phyloP scores from a whole-genome alignment of 495 filamentous ascomycete genomes.

The Jackrogersella multiformis region DNA sequence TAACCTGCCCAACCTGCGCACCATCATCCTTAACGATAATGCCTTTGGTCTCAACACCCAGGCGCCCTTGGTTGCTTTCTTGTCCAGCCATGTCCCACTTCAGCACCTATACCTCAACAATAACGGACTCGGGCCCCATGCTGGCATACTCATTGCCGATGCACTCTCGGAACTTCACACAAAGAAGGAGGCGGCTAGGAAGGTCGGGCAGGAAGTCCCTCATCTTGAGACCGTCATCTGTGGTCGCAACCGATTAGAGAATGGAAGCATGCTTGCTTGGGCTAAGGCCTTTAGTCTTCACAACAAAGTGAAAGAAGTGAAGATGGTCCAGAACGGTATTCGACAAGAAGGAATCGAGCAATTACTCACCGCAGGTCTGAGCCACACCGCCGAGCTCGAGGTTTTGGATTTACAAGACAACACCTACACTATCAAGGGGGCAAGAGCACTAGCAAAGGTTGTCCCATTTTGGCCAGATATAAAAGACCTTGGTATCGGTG shows the following conservation, averaged over 20 bases:
- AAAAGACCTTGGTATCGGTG: constrained; percentile 85
- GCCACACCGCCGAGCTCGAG: constrained; percentile 68
- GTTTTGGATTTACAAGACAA: constrained; percentile 95
- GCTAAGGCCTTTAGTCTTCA: constrained; percentile 84
- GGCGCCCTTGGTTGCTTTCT: constrained; percentile 83
- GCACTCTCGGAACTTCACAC: constrained; percentile 76
- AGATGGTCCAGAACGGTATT: constrained; percentile 99
- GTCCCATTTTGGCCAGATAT: constrained; percentile 77
- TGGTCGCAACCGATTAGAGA: constrained; percentile 94
- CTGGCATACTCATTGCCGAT: constrained; percentile 85
- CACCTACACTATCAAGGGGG: constrained; percentile 87
- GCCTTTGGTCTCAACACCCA: constrained; percentile 95
- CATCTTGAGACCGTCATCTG: constrained; percentile 93
- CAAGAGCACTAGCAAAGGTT: constrained; percentile 78
- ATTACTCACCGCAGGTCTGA: constrained; percentile 79
- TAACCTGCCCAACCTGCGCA: constrained; percentile 81
- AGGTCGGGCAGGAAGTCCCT: constrained; percentile 71
- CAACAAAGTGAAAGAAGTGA: constrained; percentile 79
- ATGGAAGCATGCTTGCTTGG: constrained; percentile 95
- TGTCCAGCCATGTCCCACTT: constrained; percentile 83
- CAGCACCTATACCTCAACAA: constrained; percentile 95
- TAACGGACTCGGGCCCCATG: constrained; percentile 94
- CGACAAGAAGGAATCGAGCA: constrained; percentile 87
- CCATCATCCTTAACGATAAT: constrained; percentile 96
- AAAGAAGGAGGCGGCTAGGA: constrained; percentile 80